Base-by-base conservation (phyloP, 2,329 filamentous ascomycete genomes). In the Exophiala lecanii-corni region DNA sequence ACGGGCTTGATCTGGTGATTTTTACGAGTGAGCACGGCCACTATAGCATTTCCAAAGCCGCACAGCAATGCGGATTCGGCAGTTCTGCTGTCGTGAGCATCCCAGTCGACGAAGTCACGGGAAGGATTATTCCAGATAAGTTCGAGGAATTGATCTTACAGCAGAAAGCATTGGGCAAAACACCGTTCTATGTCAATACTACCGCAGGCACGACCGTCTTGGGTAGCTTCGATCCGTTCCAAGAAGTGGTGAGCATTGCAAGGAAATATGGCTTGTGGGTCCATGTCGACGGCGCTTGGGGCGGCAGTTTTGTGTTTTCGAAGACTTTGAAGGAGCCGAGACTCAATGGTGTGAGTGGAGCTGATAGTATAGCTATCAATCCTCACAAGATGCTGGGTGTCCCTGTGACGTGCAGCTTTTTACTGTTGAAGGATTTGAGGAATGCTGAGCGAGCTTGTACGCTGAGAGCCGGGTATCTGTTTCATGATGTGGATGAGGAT, bases 361-460 rank as follows among this genome's bases (percentile, higher is more conserved):
- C 89, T 7, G 77, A 96, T 64, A 87, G 81, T 10, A 71, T 97
- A 28, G 87, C 89, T 2, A 78, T 95, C 41, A 97, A 94, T 64
- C 89, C 92, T 44, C 92, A 98, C 69, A 97, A 97, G 69, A 97
- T 97, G 92, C 77, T 97, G 60, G 87, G 87, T 45, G 86, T 88
- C 2, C 91, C 92, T 0, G 70, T 94, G 30, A 95, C 89, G 0
- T 97, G 89, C 68, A 89, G 84, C 0, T 96, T 94, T 69, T 75
- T 98, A 3, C 75, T 98, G 9, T 82, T 79, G 0, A 76, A 77
- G 2, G 89, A 97, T 61, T 67, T 94, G 59, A 71, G 74, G 43
- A 69, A 83, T 17, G 94, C 97, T 63, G 84, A 92, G 62, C 71
- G 68, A 35, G 89, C 89, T 9, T 95, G 95, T 67, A 94, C 86